Conservation (phyloP, 768 basidiomycete genomes). For the Mycena amicta region DNA sequence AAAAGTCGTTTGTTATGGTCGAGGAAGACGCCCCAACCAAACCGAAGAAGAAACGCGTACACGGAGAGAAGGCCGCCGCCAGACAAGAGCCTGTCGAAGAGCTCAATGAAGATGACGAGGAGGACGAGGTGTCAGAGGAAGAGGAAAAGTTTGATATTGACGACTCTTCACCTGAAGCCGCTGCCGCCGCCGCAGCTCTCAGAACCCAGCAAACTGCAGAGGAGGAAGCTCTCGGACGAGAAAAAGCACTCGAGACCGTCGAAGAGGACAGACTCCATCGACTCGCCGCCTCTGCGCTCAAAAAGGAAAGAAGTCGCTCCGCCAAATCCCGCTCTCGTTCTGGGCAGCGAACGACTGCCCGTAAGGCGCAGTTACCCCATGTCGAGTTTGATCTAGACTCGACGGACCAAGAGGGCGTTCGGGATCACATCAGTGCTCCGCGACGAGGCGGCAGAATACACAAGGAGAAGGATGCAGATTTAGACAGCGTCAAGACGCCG, state of each 20-base stretch:
- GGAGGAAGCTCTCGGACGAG: constrained; percentile 26
- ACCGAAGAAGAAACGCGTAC: constrained; percentile 30
- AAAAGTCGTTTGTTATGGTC: constrained; percentile 98
- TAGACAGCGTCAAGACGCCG: constrained; percentile 61
- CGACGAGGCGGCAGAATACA: constrained; percentile 57
- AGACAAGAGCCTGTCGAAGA: constrained; percentile 35
- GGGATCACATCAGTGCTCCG: too few species aligned
- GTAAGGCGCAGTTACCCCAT: constrained; percentile 56
- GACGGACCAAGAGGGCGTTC: constrained; percentile 46
- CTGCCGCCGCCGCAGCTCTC: constrained; percentile 21
- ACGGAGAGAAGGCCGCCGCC: too few species aligned
- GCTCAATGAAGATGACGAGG: constrained; percentile 45
- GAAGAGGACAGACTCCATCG: constrained; percentile 31
- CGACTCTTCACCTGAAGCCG: constrained; percentile 64
- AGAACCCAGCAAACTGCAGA: constrained; percentile 20
- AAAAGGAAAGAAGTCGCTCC: constrained; percentile 35
- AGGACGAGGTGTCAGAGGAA: constrained; percentile 52
- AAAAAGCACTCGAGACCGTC: constrained; percentile 33
- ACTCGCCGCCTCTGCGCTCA: constrained; percentile 35
- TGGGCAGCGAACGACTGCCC: constrained; percentile 65
- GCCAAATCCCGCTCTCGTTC: constrained; percentile 51
- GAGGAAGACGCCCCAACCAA: constrained; percentile 74
- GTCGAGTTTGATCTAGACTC: constrained; percentile 50
- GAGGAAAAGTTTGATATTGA: constrained; percentile 89
- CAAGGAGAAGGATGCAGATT: constrained; percentile 57